These are phyloP conservation scores for Botrytis medusae DNA, from an alignment of 2,329 filamentous ascomycete species.

Conservation along the genomic window DNA sequence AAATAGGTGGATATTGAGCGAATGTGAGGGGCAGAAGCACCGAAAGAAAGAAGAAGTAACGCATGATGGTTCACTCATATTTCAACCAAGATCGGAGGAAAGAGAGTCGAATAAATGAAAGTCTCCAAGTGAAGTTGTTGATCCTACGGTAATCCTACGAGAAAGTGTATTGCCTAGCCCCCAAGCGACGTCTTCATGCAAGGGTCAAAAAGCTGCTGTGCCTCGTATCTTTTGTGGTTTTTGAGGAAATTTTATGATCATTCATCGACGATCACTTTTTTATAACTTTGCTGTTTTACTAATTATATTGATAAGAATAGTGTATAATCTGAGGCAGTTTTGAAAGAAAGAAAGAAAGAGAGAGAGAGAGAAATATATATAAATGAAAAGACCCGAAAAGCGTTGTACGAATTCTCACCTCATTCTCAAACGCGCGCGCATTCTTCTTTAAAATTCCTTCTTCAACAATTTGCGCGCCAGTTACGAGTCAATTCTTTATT, in stretches of 20 bases:
- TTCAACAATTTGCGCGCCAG: not conserved
- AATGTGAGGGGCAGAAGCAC: conserved; percentile 29
- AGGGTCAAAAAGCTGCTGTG: conserved; percentile 9
- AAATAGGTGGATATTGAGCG: conserved; percentile 42
- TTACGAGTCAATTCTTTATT: conserved; percentile 1
- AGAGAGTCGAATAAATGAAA: conserved; percentile 10
- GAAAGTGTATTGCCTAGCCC: not conserved
- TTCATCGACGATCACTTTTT: not conserved
- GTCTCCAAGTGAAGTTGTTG: conserved; percentile 7
- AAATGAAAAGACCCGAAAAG: not conserved
- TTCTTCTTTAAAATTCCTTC: not conserved
- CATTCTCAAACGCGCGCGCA: not conserved
- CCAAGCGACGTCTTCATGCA: conserved; percentile 15
- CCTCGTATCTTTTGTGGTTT: not conserved
- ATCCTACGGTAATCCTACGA: conserved; percentile 11
- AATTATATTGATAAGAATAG: not conserved
- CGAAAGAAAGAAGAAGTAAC: conserved; percentile 29
- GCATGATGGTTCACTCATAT: conserved; percentile 38
- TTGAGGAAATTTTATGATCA: not conserved
- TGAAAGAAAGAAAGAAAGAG: not conserved
- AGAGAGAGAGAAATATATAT: not conserved
- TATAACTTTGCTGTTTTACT: not conserved
- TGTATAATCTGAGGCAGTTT: not conserved
- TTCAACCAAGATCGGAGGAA: conserved; percentile 25
- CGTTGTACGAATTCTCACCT: not conserved